Evolutionary conservation across 2,329 filamentous ascomycete species (phyloP), one percentile per base, ranked within the genome.

Genomic region (Cladosporium sp.): DNA sequence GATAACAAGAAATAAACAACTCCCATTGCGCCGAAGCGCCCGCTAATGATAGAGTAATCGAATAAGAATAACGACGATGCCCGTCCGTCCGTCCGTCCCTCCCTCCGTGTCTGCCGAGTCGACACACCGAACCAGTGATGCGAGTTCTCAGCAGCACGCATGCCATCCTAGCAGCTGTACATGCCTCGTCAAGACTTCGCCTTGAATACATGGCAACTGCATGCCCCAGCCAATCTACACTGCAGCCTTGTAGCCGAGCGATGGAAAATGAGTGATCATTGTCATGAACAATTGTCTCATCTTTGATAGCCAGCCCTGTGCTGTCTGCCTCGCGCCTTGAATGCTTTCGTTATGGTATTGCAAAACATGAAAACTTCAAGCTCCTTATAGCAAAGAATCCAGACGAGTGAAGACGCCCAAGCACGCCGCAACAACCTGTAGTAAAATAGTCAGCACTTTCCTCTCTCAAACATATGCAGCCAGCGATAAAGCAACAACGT

Each of bases 401-500:
- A 99, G 90, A 77, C 94, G 88, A 70, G 95, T 99, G 80, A 99
- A 99, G 75, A 99, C 95, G 82, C 91, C 97, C 79, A 99, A 82
- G 80, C 95, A 98, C 72, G 95, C 95, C 62, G 95, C 93, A 64
- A 99, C 92, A 75, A 92, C 88, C 86, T 89, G 67, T 66, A 15
- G 26, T 18, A 7, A 54, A 24, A 67, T 3, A 59, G 58, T 79
- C 68, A 78, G 73, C 69, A 69, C 64, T 28, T 28, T 38, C 14
- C n/a, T 14, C 18, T 24, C 52, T 55, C 15, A 11, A 4, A 32
- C n/a, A 54, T 7, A 36, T 18, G 28, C 2, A 58, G 21, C 7
- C 18, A 49, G 10, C 38, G 32, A 74, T 65, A 60, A 32, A 32
- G 41, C 41, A 28, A 18, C 18, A 52, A 36, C 58, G 76, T 80